Evolutionary conservation across 306 rosid genomes (phyloP).

Genomic region (Cucumis hystrix): DNA sequence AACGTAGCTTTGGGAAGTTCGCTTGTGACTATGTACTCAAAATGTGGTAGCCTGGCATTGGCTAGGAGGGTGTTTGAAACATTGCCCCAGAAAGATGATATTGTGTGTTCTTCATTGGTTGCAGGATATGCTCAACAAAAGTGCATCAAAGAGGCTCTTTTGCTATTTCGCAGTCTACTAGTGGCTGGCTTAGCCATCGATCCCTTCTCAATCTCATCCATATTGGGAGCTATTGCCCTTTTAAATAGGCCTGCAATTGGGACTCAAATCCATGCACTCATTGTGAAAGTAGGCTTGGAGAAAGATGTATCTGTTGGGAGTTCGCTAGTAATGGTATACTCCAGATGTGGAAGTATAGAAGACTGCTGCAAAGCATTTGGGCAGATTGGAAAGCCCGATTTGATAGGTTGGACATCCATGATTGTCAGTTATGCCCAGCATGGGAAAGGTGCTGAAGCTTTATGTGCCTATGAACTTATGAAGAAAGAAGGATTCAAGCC

Average conservation of each 20-base stretch:
- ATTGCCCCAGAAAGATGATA: slow-evolving; percentile 40
- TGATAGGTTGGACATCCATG: slow-evolving; percentile 65
- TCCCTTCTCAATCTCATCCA: slow-evolving; percentile 40
- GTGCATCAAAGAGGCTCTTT: slow-evolving; percentile 35
- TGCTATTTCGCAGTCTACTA: slow-evolving; percentile 34
- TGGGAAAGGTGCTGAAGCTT: slow-evolving; percentile 60
- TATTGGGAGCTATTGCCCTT: slow-evolving; percentile 38
- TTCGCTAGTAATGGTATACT: slow-evolving; percentile 60
- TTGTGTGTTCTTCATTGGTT: slow-evolving; percentile 53
- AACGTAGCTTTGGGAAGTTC: slow-evolving; percentile 33
- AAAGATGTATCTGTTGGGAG: slow-evolving; percentile 50
- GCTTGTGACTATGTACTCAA: slow-evolving; percentile 58
- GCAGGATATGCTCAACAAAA: slow-evolving; percentile 63
- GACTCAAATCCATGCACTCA: slow-evolving; percentile 52
- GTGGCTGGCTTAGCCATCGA: slow-evolving; percentile 25
- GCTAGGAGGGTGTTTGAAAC: slow-evolving; percentile 45
- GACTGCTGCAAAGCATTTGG: slow-evolving; percentile 54
- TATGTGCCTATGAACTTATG: slow-evolving; percentile 49
- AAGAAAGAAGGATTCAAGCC: slow-evolving; percentile 54
- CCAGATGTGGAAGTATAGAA: slow-evolving; percentile 56
- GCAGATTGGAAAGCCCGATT: slow-evolving; percentile 48
- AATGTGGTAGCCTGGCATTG: slow-evolving; percentile 35
- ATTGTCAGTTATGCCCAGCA: slow-evolving; percentile 67
- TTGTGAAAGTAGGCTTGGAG: slow-evolving; percentile 37
- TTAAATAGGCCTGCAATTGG: slow-evolving; percentile 27